Evolutionary conservation across 495 filamentous ascomycete genomes (phyloP).

Genomic region (Annulohypoxylon maeteangense): DNA sequence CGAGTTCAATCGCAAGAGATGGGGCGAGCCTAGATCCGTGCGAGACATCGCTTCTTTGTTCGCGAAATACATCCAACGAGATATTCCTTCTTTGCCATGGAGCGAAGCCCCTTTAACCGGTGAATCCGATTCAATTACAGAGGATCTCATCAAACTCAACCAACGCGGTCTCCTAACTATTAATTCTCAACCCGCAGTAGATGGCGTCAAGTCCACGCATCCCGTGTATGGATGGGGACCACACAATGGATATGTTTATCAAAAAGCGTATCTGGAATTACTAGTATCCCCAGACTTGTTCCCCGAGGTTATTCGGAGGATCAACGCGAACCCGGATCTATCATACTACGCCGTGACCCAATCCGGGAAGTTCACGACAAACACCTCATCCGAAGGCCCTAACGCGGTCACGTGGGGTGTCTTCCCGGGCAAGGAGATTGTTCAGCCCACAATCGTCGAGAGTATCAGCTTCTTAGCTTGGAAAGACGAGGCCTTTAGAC

Average conservation of each 20-base stretch:
- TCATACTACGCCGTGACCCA: conserved; percentile 94
- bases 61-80: conserved; percentile 80
- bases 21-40: conserved; percentile 85
- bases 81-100: conserved; percentile 89
- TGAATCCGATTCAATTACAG: conserved; percentile 81
- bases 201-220: conserved; percentile 90
- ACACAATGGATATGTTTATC: conserved; percentile 94
- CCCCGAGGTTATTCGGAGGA: conserved; percentile 79
- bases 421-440: conserved; percentile 97
- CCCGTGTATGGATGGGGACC: conserved; percentile 94
- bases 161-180: conserved; percentile 89
- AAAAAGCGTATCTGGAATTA: conserved; percentile 97
- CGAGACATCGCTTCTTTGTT: conserved; percentile 85
- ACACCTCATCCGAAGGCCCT: conserved; percentile 82
- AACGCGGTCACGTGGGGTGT: conserved; percentile 99
- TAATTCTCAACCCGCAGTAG: conserved; percentile 96
- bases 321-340: conserved; percentile 80
- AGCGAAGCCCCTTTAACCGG: conserved; percentile 86
- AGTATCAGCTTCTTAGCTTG: conserved; percentile 97
- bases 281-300: conserved; percentile 83
- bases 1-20: conserved; percentile 94
- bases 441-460: conserved; percentile 99
- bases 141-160: conserved; percentile 83
- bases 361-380: conserved; percentile 82
- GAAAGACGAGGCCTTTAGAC: conserved; percentile 96